Conservation (phyloP, 495 filamentous ascomycete genomes). For the Thozetella sp. region DNA sequence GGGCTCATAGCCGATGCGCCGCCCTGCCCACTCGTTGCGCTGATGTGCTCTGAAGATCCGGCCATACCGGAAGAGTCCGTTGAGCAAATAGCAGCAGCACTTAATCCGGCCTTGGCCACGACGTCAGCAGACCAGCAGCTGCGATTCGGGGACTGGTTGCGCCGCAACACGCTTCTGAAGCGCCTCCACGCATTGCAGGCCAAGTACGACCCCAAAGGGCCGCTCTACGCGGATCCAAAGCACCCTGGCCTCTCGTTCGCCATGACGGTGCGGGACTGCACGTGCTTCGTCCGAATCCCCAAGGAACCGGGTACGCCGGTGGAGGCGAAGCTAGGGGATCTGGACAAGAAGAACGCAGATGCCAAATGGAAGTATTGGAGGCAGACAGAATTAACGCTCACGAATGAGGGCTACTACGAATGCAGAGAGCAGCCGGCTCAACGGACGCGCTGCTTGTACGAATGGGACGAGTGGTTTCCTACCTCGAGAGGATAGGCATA, state of each 20-base stretch:
- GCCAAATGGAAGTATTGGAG: conserved; percentile 78
- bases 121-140: background rate
- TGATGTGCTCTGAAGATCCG: background rate
- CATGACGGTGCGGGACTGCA: conserved; percentile 92
- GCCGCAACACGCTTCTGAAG: conserved; percentile 32
- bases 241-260: conserved; percentile 48
- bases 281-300: conserved; percentile 72
- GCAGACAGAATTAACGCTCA: conserved; percentile 60
- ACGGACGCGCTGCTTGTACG: conserved; percentile 20
- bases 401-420: conserved; percentile 75
- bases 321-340: conserved; percentile 79
- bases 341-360: conserved; percentile 80
- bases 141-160: conserved; percentile 21
- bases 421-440: conserved; percentile 41
- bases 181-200: conserved; percentile 51
- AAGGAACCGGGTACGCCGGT: conserved; percentile 39
- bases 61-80: background rate
- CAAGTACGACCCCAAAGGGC: conserved; percentile 47
- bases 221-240: conserved; percentile 28
- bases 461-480: conserved; percentile 7
- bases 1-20: background rate
- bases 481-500: background rate
- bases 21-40: conserved; percentile 20
- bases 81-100: background rate
- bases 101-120: background rate